A percentile compares a stretch with the other conserved stretches of the same genome.
These are phyloP conservation scores for Mercurialis annua DNA, from an alignment of 345 rosid genomes.

Conservation along the genomic window DNA sequence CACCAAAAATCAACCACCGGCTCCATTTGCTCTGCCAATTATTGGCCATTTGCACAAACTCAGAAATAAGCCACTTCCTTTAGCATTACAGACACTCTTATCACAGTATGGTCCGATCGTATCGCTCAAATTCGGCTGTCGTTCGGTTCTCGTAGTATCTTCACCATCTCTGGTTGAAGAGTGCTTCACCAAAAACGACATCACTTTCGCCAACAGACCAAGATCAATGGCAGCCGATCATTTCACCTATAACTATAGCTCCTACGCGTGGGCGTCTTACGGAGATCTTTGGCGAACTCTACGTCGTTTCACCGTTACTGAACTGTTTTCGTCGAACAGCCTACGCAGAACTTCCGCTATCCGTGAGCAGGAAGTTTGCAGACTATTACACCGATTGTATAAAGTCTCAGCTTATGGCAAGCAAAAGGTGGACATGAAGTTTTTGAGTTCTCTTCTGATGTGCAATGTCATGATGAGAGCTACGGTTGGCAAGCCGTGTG, in stretches of 20 bases:
- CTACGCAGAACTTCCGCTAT: conserved; percentile 20
- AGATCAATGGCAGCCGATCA: conserved; percentile 32
- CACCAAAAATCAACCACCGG: conserved; percentile 35
- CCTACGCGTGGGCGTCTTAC: conserved; percentile 36
- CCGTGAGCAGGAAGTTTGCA: conserved; percentile 32
- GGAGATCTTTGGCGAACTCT: conserved; percentile 50
- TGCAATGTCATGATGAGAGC: conserved; percentile 31
- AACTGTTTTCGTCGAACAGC: conserved; percentile 38
- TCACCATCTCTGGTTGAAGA: conserved; percentile 44
- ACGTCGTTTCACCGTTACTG: conserved; percentile 40
- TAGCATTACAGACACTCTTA: conserved; percentile 24
- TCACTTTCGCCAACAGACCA: conserved; percentile 50
- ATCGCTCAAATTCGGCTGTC: conserved; percentile 36
- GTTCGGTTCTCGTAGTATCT: conserved; percentile 35
- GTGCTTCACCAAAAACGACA: conserved; percentile 51
- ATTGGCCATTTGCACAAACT: conserved; percentile 48
- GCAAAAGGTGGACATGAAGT: conserved; percentile 30
- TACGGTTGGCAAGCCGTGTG: conserved; percentile 25
- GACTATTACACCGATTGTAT: conserved; percentile 24
- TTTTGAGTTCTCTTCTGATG: conserved; percentile 18
- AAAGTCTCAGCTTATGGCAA: not conserved
- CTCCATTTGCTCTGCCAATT: conserved; percentile 45
- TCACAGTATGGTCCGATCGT: conserved; percentile 41
- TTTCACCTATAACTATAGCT: conserved; percentile 33
- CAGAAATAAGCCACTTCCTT: conserved; percentile 36